A percentile compares a stretch with the other conserved stretches of the same genome.
Evolutionary conservation across 768 basidiomycete genomes (phyloP).

Genomic region (Boletus vermiculosoides): DNA sequence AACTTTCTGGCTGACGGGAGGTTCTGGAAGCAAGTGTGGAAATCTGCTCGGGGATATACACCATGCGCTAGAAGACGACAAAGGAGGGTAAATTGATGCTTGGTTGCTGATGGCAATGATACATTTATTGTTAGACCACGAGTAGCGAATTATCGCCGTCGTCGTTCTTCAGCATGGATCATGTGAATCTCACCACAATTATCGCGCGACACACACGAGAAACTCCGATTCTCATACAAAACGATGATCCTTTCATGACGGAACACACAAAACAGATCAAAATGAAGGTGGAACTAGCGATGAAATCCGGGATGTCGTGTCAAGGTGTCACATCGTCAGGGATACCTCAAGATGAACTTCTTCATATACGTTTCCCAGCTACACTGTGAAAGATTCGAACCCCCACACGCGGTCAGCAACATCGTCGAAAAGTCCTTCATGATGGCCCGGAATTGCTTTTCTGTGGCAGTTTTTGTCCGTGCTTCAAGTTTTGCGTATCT

Average conservation of each 20-base stretch:
- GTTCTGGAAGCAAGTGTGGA: background rate
- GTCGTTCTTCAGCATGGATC: background rate
- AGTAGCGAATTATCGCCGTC: slow-evolving; percentile 13
- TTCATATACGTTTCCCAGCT: slow-evolving; percentile 64
- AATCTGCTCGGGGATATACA: background rate
- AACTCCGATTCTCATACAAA: slow-evolving; percentile 18
- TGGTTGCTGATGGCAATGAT: slow-evolving; percentile 5
- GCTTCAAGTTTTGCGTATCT: slow-evolving; percentile 16
- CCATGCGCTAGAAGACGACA: background rate
- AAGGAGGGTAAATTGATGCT: background rate
- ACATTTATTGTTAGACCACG: background rate
- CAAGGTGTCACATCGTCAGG: slow-evolving; percentile 37
- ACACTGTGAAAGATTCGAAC: slow-evolving; percentile 45
- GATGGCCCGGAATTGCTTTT: slow-evolving; percentile 32
- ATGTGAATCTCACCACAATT: background rate
- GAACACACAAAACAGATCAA: slow-evolving; percentile 8
- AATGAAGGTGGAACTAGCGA: slow-evolving; percentile 2
- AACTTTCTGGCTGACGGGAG: background rate
- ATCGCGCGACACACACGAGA: slow-evolving; percentile 4
- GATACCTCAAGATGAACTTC: slow-evolving; percentile 59
- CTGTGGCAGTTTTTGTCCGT: slow-evolving; percentile 18
- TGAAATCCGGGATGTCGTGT: background rate
- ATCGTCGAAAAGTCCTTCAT: slow-evolving; percentile 31
- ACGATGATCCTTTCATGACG: slow-evolving; percentile 9
- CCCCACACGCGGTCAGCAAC: slow-evolving; percentile 48